Evolutionary conservation across 2,329 filamentous ascomycete genomes (phyloP).

Genomic region (Scedosporium minutisporum): DNA sequence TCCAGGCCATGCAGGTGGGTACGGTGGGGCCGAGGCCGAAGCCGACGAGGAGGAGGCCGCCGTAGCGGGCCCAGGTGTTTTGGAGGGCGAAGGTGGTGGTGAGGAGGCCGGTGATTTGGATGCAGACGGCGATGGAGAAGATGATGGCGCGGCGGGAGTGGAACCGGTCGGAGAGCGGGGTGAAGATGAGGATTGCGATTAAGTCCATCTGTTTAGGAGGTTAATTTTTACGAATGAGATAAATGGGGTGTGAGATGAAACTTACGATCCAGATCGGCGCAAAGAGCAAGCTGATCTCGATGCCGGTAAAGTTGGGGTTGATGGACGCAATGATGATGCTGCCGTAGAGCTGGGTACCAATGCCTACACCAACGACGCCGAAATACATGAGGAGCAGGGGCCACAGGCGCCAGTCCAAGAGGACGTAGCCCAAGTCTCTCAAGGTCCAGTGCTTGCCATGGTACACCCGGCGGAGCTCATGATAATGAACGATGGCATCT

Average conservation of each 20-base stretch:
- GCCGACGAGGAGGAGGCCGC: slow-evolving; percentile 79
- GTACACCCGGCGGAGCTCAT: slow-evolving; percentile 73
- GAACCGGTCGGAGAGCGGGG: slow-evolving; percentile 79
- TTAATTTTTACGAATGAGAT: slow-evolving; percentile 6
- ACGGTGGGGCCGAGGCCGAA: slow-evolving; percentile 87
- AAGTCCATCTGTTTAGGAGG: slow-evolving; percentile 61
- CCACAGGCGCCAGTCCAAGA: slow-evolving; percentile 83
- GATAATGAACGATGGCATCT: slow-evolving; percentile 74
- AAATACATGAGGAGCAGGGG: slow-evolving; percentile 87
- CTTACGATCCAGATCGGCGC: slow-evolving; percentile 86
- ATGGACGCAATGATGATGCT: slow-evolving; percentile 79
- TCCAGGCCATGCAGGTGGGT: slow-evolving; percentile 91
- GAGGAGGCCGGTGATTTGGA: slow-evolving; percentile 77
- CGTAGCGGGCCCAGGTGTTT: slow-evolving; percentile 75
- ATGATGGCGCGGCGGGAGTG: slow-evolving; percentile 70
- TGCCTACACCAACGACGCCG: slow-evolving; percentile 85
- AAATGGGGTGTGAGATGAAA: background rate
- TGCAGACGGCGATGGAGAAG: slow-evolving; percentile 64
- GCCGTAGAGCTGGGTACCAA: slow-evolving; percentile 80
- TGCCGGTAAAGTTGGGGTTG: slow-evolving; percentile 59
- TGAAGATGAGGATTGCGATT: slow-evolving; percentile 75
- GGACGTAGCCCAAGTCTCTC: slow-evolving; percentile 57
- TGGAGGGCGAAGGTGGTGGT: slow-evolving; percentile 63
- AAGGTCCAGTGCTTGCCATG: slow-evolving; percentile 63
- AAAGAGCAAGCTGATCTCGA: slow-evolving; percentile 73